phyloP scores from a whole-genome alignment of 345 rosid genomes.

The Eucalyptus shirleyi region DNA sequence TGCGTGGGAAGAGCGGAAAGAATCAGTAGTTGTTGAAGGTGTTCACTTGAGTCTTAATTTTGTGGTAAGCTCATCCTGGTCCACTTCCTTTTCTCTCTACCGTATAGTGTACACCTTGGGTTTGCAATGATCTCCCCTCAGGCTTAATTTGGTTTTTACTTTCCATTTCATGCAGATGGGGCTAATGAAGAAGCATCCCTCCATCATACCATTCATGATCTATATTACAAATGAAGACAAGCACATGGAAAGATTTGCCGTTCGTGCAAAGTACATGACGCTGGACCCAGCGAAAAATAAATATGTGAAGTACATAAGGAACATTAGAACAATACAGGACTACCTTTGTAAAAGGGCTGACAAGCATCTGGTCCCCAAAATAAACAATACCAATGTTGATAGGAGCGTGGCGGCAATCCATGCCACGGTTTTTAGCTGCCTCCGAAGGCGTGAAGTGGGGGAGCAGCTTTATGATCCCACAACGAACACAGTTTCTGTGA shows the following conservation, averaged over 20 bases:
- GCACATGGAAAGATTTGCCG: slow-evolving; percentile 97
- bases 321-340: slow-evolving; percentile 94
- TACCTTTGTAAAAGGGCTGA: slow-evolving; percentile 91
- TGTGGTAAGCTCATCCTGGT: slow-evolving; percentile 44
- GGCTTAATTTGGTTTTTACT: background rate
- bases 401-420: slow-evolving; percentile 96
- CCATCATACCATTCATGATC: slow-evolving; percentile 94
- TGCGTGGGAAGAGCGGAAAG: slow-evolving; percentile 95
- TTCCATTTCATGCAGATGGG: slow-evolving; percentile 64
- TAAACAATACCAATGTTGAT: slow-evolving; percentile 96
- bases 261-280: slow-evolving; percentile 99
- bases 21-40: slow-evolving; percentile 97
- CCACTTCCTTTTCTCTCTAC: background rate
- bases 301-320: slow-evolving; percentile 87
- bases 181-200: slow-evolving; percentile 97
- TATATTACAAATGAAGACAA: slow-evolving; percentile 92
- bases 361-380: slow-evolving; percentile 94
- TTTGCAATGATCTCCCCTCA: background rate
- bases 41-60: slow-evolving; percentile 98
- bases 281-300: slow-evolving; percentile 94
- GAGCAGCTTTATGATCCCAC: slow-evolving; percentile 78
- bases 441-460: slow-evolving; percentile 83
- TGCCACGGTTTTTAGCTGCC: slow-evolving; percentile 90
- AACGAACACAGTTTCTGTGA: slow-evolving; percentile 63
- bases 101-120: background rate